Base-by-base conservation (phyloP, 495 filamentous ascomycete species). In the Oidiodendron maius region DNA sequence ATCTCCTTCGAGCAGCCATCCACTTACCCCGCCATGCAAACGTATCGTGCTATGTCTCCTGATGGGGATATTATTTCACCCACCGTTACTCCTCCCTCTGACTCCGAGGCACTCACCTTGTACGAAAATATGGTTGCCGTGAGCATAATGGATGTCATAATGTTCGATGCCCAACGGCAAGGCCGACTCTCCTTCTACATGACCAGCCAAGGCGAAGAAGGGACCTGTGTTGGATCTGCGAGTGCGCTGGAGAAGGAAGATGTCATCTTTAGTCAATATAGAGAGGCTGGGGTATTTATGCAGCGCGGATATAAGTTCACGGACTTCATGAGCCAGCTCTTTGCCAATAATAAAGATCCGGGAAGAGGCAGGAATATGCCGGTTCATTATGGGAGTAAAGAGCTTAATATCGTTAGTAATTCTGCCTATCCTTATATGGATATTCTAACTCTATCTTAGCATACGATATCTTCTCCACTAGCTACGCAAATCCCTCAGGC, bases 401-500 rank as follows among this genome's bases (percentile, higher is more conserved):
- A 86, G 56, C 71, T 91, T 20, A 87, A 94, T 56, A 87, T 91
- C 50, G 87, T 93, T 58, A 61, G 77, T 66, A 24, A 8, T 32
- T 16, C 28, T 49, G 28, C 23, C 41, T 32, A 23, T 25, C 39
- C 39, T n/a, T 20, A 17, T 21, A 21, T 15, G 13, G 12, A 16
- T 26, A 40, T 53, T 8, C 44, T 57, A 39, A 56, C 25, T 35
- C 8, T 3, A 3, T 4, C 18, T 26, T 42, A 88, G 87, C 90
- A 96, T 64, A 90, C 91, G 6, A 91, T 99, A 9, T 96, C 91
- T 13, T 96, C 90, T 0, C 82, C 93, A 1, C 71, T 99, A 0
- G 93, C 89, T 28, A 99, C 93, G 0, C 93, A 99, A 65, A 87
- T 99, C 45, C 93, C 93, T 3, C 94, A 99, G 63, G 91, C 93